A percentile compares a stretch with the other conserved stretches of the same genome.
These are phyloP conservation scores for Brassica hybrid DNA, from an alignment of 441 rosid genomes.

Conservation along the genomic window DNA sequence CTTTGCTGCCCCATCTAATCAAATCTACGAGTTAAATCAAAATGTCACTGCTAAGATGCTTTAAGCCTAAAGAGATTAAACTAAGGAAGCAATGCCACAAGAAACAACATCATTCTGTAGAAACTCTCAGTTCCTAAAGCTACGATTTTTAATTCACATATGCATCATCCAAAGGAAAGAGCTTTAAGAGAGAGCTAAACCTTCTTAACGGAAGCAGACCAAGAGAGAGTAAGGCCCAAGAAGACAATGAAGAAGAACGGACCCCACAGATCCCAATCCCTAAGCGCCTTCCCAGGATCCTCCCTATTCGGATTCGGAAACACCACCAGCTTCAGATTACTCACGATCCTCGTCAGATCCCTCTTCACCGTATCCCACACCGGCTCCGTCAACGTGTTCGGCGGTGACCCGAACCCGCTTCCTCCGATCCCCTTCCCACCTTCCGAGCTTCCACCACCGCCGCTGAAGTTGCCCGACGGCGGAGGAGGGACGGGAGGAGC, in stretches of 20 bases:
- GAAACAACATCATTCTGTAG: not conserved
- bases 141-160: not conserved
- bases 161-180: not conserved
- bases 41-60: not conserved
- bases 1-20: not conserved
- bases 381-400: conserved; percentile 93
- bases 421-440: conserved; percentile 35
- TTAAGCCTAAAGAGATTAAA: not conserved
- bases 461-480: conserved; percentile 37
- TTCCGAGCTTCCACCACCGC: conserved; percentile 26
- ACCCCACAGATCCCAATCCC: conserved; percentile 99
- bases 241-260: conserved; percentile 96
- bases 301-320: conserved; percentile 91
- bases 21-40: not conserved
- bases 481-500: conserved; percentile 47
- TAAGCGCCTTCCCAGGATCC: conserved; percentile 91
- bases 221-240: conserved; percentile 86
- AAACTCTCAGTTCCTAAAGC: not conserved
- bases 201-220: conserved; percentile 94
- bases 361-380: conserved; percentile 97
- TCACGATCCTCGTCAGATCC: conserved; percentile 91
- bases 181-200: conserved; percentile 41
- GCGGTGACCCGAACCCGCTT: conserved; percentile 69
- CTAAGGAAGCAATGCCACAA: not conserved
- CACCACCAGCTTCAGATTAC: conserved; percentile 94